phyloP scores from a whole-genome alignment of 2,329 filamentous ascomycete species.

The Venturia oleaginea region DNA sequence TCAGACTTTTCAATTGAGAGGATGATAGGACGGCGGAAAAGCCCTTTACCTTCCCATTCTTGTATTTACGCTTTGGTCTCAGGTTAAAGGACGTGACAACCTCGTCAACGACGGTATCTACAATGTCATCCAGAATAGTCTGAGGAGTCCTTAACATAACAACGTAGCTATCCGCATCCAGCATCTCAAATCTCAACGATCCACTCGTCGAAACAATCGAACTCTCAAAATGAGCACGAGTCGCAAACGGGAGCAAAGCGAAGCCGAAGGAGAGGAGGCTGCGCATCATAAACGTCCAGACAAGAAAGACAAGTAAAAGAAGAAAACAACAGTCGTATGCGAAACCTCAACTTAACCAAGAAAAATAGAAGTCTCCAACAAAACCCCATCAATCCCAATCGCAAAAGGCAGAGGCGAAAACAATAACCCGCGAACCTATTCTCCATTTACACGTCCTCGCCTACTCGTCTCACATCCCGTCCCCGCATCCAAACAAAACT shows the following conservation, averaged over 20 bases:
- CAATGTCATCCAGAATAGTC: neutral
- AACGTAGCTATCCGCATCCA: neutral
- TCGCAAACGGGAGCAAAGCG: neutral
- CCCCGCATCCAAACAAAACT: neutral
- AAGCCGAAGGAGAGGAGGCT: neutral
- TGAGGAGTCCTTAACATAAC: neutral
- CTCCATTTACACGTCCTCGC: neutral
- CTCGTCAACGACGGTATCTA: neutral
- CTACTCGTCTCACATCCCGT: neutral
- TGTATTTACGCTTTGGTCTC: conserved; percentile 27
- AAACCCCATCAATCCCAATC: too few relatives aligned
- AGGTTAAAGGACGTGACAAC: conserved; percentile 11
- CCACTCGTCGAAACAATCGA: neutral
- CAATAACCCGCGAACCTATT: neutral
- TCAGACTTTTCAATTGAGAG: conserved; percentile 23
- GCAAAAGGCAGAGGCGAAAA: neutral
- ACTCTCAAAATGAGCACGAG: too few relatives aligned
- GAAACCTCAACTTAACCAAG: too few relatives aligned
- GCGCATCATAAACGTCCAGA: neutral
- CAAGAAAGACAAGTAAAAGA: neutral
- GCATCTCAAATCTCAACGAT: neutral
- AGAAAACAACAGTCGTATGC: too few relatives aligned
- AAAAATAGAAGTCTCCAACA: too few relatives aligned
- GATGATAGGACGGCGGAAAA: conserved; percentile 29
- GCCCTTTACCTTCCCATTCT: conserved; percentile 30